Evolutionary conservation across 345 rosid species (phyloP), one percentile per base, ranked within the genome.

Genomic region (Hibiscus mutabilis): DNA sequence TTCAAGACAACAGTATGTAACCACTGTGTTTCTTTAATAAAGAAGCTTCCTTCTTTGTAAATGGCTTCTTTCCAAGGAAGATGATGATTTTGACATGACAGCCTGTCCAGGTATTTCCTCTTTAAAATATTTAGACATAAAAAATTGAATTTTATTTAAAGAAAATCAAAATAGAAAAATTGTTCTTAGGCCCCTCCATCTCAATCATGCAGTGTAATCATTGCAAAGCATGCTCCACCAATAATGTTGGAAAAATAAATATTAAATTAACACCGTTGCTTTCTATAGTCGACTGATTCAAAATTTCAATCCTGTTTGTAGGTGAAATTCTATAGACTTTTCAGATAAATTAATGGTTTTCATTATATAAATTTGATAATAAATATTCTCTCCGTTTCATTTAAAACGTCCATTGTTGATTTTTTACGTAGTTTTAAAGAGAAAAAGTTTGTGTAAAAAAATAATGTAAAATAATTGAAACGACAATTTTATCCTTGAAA

Each of bases 21-120:
- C 19, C 15, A 29, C 33, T 19, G 24, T 44, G 52, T 46, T 24
- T 74, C 10, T 33, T n/a, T 19, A 12, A 3, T 14, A 52, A 9
- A 18, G 81, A 69, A 62, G 60, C 8, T 46, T 53, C 60, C 55
- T 61, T 66, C 21, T 61, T 44, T 53, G 47, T 16, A 18, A 2
- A 14, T 22, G 65, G 25, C 19, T 37, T 59, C 31, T 70, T 57
- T 0, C 63, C 44, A 2, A 18, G 7, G 35, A 40, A 9, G 35
- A 25, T 11, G 16, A 42, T 9, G 42, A 16, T 8, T 59, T 44
- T 24, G 6, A 3, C 56, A 42, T 21, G 64, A 16, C 33, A 29
- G 33, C 3, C 33, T 29, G 33, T 29, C 33, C 33, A 4, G 33
- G 33, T 29, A 29, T 29, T 29, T 29, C 3, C 3, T 29, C 33